Evolutionary conservation across 495 filamentous ascomycete species (phyloP), one percentile per base, ranked within the genome.

Genomic region (Trichocladium uniseriatum): DNA sequence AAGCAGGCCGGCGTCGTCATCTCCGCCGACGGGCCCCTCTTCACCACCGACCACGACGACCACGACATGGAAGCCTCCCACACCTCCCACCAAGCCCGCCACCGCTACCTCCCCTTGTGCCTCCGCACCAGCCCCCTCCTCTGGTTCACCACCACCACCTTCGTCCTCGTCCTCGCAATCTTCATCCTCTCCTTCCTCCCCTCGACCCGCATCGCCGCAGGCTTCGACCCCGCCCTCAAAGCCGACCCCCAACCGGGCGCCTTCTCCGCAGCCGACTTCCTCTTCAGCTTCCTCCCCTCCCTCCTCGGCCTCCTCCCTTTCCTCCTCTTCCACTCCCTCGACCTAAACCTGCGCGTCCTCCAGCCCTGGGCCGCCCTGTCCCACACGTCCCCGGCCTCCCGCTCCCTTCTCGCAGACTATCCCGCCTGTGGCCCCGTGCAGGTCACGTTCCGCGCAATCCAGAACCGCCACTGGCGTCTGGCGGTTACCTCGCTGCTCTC

Each of bases 221-320:
- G 88, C 21, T 95, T 94, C 66, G 65, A 72, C 13, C 88, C 89
- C 11, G 66, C 69, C 19, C 65, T 94, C 2, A 67, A 70, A 5
- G 78, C 84, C 0, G 69, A 73, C 1, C 81, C 86, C 6, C 75
- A 73, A 11, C 56, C 67, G 0, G 70, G 68, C 29, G 87, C 83
- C 29, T 95, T 90, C 61, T 92, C 87, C 5, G 68, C 86, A 2
- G 86, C 89, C 39, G 84, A 94, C 65, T 95, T 95, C 70, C 67
- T 94, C 43, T 95, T 87, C 72, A 82, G 80, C 62, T 92, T 95
- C 62, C 53, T 95, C 43, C 89, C 89, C 0, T 79, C 82, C 1
- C 49, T 89, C 2, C 71, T 94, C 14, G 89, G 84, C 18, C 83
- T 84, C 56, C 47, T 87, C 21, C 64, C 89, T 20, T 89, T 86